Evolutionary conservation across 208 protist genomes (phyloP).

Genomic region (Spongospora subterranea): DNA sequence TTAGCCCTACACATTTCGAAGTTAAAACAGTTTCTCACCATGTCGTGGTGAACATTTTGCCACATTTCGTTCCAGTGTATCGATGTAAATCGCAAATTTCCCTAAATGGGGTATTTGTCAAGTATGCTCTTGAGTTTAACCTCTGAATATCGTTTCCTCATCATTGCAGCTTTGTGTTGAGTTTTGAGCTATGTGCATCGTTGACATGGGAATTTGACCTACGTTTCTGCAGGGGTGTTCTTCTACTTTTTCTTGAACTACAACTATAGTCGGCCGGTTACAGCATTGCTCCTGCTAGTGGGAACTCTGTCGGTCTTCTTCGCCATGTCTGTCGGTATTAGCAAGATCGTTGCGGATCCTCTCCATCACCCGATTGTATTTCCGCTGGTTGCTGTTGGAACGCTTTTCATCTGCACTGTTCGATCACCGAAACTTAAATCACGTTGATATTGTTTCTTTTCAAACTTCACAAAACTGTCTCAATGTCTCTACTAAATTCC

Average conservation of each 20-base stretch:
- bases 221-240: background rate
- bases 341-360: background rate
- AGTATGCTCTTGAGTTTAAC: too few species aligned
- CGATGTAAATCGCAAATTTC: too few species aligned
- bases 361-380: background rate
- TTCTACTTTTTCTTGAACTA: slow-evolving; percentile 53
- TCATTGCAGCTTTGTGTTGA: background rate
- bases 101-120: too few species aligned
- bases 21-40: too few species aligned
- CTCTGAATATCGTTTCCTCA: too few species aligned
- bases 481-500: too few species aligned
- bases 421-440: background rate
- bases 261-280: background rate
- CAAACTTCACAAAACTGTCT: background rate
- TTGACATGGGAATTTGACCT: background rate
- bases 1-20: background rate
- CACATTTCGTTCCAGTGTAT: too few species aligned
- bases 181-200: background rate
- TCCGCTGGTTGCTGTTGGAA: background rate
- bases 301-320: background rate
- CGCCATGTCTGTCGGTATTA: background rate
- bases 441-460: too few species aligned
- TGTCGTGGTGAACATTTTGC: too few species aligned
- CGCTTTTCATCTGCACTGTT: background rate
- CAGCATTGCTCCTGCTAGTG: background rate